These are phyloP conservation scores for Coemansia sp. DNA, from an alignment of 192 early-diverging fungal genomes.

Conservation along the genomic window DNA sequence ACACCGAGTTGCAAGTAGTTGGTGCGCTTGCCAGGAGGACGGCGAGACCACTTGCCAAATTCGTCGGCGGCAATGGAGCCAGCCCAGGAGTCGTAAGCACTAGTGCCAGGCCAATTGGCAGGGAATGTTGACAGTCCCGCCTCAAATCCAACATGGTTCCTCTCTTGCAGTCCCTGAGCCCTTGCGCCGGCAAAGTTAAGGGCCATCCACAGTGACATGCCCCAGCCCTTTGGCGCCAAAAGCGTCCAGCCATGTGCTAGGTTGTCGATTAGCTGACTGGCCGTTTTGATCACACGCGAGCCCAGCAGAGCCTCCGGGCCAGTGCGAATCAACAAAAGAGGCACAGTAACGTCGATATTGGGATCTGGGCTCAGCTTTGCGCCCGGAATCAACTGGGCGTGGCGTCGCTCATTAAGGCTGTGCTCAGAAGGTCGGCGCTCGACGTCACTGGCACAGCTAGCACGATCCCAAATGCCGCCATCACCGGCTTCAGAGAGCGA, in stretches of 20 bases:
- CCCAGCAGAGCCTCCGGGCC: conserved; percentile 53
- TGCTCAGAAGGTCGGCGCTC: conserved; percentile 58
- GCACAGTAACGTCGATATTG: conserved; percentile 64
- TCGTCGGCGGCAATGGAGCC: conserved; percentile 40
- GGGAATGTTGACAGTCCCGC: conserved; percentile 75
- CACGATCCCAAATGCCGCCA: conserved; percentile 61
- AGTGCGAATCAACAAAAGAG: conserved; percentile 80
- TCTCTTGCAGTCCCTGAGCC: conserved; percentile 75
- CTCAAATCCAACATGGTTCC: conserved; percentile 74
- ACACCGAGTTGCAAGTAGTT: conserved; percentile 77
- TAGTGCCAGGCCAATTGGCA: conserved; percentile 78
- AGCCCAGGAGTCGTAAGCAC: conserved; percentile 61
- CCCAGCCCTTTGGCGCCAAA: conserved; percentile 79
- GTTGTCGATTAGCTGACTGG: conserved; percentile 41
- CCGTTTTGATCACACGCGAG: conserved; percentile 37
- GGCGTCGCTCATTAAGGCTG: conserved; percentile 59
- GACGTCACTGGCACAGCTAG: conserved; percentile 40
- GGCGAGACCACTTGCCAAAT: conserved; percentile 60
- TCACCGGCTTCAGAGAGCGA: conserved; percentile 20
- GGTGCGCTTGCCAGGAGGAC: conserved; percentile 76
- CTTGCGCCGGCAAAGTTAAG: conserved; percentile 86
- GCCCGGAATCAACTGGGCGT: conserved; percentile 71
- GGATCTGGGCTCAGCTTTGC: conserved; percentile 58
- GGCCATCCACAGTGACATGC: conserved; percentile 83
- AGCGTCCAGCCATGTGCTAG: conserved; percentile 77